phyloP scores from a whole-genome alignment of 768 basidiomycete genomes.

The Asterophora parasitica region DNA sequence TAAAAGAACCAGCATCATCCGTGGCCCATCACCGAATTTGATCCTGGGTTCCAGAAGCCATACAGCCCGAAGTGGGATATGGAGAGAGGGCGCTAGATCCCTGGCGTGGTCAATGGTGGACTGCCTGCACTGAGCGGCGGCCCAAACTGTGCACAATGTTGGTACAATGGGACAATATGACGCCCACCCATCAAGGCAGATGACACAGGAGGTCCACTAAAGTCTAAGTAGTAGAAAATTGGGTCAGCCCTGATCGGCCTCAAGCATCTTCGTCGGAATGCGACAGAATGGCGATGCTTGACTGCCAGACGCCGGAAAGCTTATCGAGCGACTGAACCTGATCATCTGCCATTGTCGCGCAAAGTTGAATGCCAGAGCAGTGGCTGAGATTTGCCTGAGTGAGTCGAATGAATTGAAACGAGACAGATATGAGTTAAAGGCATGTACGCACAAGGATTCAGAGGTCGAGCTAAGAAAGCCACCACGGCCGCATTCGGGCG shows the following conservation, averaged over 20 bases:
- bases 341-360: no score
- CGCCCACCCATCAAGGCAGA: neutral
- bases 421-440: no score
- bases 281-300: no score
- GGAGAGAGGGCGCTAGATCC: neutral
- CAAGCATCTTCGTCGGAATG: neutral
- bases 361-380: no score
- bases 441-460: no score
- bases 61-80: neutral
- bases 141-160: neutral
- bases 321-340: no score
- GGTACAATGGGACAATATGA: no score
- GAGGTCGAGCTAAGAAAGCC: no score
- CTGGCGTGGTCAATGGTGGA: neutral
- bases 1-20: neutral
- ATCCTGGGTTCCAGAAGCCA: conserved; percentile 2
- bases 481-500: no score
- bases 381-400: no score
- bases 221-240: neutral
- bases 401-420: no score
- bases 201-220: neutral
- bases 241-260: neutral
- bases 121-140: neutral
- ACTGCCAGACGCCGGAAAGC: no score
- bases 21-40: neutral